A percentile compares a stretch with the other conserved stretches of the same genome.
phyloP scores from a whole-genome alignment of 2,329 filamentous ascomycete species.

The Dactylellina haptotyla region DNA sequence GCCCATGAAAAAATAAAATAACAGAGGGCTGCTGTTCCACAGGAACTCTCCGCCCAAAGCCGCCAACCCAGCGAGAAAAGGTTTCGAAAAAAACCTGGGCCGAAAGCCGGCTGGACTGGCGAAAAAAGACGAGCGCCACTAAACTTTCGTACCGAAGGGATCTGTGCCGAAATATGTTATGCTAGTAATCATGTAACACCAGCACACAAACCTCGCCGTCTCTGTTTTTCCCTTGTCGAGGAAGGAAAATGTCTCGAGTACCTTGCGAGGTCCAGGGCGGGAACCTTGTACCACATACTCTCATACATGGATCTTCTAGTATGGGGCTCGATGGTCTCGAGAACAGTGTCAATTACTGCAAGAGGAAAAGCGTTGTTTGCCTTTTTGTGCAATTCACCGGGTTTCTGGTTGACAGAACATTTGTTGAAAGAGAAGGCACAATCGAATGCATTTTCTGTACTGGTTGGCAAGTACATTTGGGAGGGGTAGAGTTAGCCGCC shows the following conservation, averaged over 20 bases:
- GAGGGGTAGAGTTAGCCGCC: not conserved
- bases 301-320: constrained; percentile 5
- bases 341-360: constrained; percentile 3
- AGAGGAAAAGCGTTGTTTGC: constrained; percentile 26
- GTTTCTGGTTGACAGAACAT: not conserved
- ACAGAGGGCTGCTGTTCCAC: not conserved
- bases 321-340: constrained; percentile 16
- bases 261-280: constrained; percentile 1
- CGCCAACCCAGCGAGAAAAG: constrained; percentile 5
- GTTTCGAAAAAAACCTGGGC: not conserved
- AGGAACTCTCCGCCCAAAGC: constrained; percentile 14
- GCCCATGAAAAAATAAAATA: not conserved
- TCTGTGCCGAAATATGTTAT: not conserved
- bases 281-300: constrained; percentile 19
- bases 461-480: too few species aligned
- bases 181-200: not conserved
- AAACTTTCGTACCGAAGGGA: constrained; percentile 2
- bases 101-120: constrained; percentile 18
- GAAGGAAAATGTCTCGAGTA: not conserved
- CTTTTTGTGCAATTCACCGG: not conserved
- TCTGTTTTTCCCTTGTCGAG: not conserved
- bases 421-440: not conserved
- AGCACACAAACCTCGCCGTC: constrained; percentile 10
- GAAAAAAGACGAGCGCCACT: constrained; percentile 17
- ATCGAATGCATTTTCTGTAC: not conserved